Base-by-base conservation (phyloP, 495 filamentous ascomycete species). In the Amniculicola lignicola region DNA sequence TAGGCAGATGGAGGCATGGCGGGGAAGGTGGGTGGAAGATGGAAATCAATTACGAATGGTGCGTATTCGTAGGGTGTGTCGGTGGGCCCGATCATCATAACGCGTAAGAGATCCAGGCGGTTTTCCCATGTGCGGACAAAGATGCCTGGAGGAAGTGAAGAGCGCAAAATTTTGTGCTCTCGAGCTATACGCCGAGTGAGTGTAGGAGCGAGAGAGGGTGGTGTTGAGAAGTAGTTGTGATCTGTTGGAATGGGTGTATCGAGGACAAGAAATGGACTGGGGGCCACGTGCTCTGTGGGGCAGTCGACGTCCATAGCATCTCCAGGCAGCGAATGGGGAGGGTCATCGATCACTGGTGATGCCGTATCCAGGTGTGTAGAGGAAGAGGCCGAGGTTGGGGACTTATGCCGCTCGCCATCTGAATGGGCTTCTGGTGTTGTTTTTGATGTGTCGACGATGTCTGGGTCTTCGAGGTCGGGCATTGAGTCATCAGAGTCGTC, bases 61-160 rank as follows among this genome's bases (percentile, higher is more conserved):
- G 79, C 79, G 58, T 77, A 70, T 57, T 80, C 82, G 57, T 85
- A 85, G 7, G 82, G 82, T 2, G 82, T 84, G 40, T 79, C 79
- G 12, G 68, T 58, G 2, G 82, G 79, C 2, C 82, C 82, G 44
- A 84, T 64, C 25, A 85, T 80, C 9, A 85, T 61, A 14, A 81
- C 74, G 15, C 82, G 77, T 12, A 83, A 44, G 15, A 84, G 70
- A 58, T 84, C 80, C 19, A 84, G 71, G 27, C 78, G 68, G 4
- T 72, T 72, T 52, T 83, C 80, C 79, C 79, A 85, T 4, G 79
- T 76, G 16, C 82, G 72, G 10, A 82, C 77, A 56, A 75, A 80
- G 29, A 84, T 79, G 1, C 75, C 78, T 7, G 74, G 63, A 0
- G 81, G 82, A 2, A 85, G 65, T 1, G 82, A 79, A 15, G 69